Evolutionary conservation across 2,329 filamentous ascomycete species (phyloP).

Genomic region (Fusarium mexicanum): DNA sequence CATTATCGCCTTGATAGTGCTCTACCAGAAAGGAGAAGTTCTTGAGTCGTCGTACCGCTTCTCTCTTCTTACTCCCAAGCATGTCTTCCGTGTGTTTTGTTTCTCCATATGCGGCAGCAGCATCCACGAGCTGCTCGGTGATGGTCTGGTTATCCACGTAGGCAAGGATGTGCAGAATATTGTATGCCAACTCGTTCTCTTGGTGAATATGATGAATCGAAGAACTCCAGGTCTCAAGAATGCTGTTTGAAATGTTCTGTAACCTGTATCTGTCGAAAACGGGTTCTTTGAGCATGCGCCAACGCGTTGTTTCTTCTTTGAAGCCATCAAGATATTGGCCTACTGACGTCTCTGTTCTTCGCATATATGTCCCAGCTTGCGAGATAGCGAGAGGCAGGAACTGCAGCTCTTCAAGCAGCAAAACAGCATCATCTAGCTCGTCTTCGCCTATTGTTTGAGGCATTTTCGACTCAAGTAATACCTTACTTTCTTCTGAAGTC

Average conservation of each 20-base stretch:
- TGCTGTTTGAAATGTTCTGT: slow-evolving; percentile 44
- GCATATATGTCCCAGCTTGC: slow-evolving; percentile 47
- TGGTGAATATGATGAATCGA: slow-evolving; percentile 46
- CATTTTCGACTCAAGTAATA: not conserved
- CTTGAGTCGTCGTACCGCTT: slow-evolving; percentile 41
- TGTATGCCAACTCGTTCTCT: slow-evolving; percentile 42
- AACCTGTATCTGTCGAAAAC: slow-evolving; percentile 44
- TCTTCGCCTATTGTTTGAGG: not conserved
- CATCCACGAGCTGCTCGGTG: slow-evolving; percentile 40
- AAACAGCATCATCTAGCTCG: not conserved
- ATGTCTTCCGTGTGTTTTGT: not conserved
- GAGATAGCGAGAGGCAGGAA: slow-evolving; percentile 47
- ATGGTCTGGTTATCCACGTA: slow-evolving; percentile 49
- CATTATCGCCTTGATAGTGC: not conserved
- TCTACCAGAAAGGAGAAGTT: slow-evolving; percentile 49
- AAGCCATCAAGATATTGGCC: slow-evolving; percentile 42
- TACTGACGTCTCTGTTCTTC: slow-evolving; percentile 36
- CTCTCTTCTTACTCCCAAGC: not conserved
- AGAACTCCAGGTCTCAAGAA: slow-evolving; percentile 48
- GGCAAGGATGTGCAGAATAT: slow-evolving; percentile 45
- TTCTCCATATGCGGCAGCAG: not conserved
- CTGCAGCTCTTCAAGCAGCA: slow-evolving; percentile 40
- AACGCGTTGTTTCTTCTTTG: slow-evolving; percentile 33
- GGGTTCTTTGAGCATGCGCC: slow-evolving; percentile 32
- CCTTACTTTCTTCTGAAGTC: slow-evolving; percentile 25